Base-by-base conservation (phyloP, 2,329 filamentous ascomycete genomes). In the Phaeoacremonium minimum region DNA sequence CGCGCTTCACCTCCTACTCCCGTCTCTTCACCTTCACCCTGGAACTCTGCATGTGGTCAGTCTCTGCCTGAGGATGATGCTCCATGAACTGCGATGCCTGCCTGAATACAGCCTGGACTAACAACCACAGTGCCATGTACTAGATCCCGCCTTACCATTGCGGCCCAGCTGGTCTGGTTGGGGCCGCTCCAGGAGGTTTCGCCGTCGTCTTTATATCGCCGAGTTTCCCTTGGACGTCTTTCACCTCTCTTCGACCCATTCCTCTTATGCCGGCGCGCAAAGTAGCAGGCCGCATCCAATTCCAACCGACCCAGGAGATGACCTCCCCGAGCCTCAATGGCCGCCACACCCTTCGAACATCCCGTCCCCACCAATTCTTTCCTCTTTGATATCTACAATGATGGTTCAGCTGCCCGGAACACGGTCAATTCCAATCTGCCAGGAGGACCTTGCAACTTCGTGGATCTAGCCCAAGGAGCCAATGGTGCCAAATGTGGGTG, bases 401-500 rank as follows among this genome's bases (percentile, higher is more conserved):
- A 78, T 58, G 62, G 61, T 32, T 38, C 34, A 30, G 38, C 33
- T 20, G 30, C 31, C 18, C 32, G 32, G 30, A 43, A 36, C 15
- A 43, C 37, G 28, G 32, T 38, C 33, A 41, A 49, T 35, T 32
- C 38, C 36, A 42, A 48, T 39, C 63, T 78, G 8, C 75, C 75
- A 3, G 60, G 62, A 39, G 76, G 76, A 35, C 63, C 62, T 32
- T 80, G 76, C 61, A 77, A 79, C 54, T 80, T 68, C 50, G 67
- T 75, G 40, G 73, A 80, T 48, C 50, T 77, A 38, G 67, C 60
- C 4, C 65, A 67, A 41, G 69, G 75, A 39, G 63, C 73, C 43
- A 66, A 65, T 50, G 73, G 70, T 40, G 62, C 68, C 19, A 67
- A 66, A 41, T 80, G 76, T 44, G 76, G 76, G 51, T 80, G 76